Base-by-base conservation (phyloP, 2,329 filamentous ascomycete genomes). In the Aureobasidium sp. region DNA sequence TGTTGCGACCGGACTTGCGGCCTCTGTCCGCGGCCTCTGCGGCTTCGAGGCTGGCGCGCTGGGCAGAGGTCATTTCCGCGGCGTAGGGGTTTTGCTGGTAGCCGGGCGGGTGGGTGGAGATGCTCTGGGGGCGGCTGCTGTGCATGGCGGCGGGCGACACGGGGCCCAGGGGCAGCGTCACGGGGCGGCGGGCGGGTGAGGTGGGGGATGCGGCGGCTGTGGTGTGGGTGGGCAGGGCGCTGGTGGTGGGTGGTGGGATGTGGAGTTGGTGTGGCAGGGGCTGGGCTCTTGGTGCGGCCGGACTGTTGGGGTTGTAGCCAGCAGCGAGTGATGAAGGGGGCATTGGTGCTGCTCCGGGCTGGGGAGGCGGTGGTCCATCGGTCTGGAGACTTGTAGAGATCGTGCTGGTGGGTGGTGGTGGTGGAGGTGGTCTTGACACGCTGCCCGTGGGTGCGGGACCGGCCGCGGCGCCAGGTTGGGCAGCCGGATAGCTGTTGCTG, bases 81-180 rank as follows among this genome's bases (percentile, higher is more conserved):
- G 75, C 75, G 54, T 75, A 70, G 64, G 73, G 68, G 61, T 78
- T 75, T 63, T 81, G 78, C 58, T 73, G 67, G 66, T 81, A 81
- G 13, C 77, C 77, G 0, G 77, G 74, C 23, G 78, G 78, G 63
- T 78, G 75, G 61, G 74, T 72, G 38, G 64, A 63, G 65, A 64
- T 64, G 64, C 33, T 62, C 47, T 23, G n/a, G 49, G 50, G 53
- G 63, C 64, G 25, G 62, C 67, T 25, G 62, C 67, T 25, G 23
- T 68, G 65, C 21, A 49, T 33, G 62, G 71, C 38, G 67, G 61
- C 38, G 67, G 61, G 65, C 1, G 63, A 49, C 5, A 67, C 71
- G 3, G 70, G 70, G 1, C 74, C 74, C 19, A 74, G 65, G 46
- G 74, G 69, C 42, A 77, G 62, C 3, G 70, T 74, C 29, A 73